Evolutionary conservation across 78 protist species (phyloP), one percentile per base, ranked within the genome.

Genomic region (Dictyostelium capitatum): DNA sequence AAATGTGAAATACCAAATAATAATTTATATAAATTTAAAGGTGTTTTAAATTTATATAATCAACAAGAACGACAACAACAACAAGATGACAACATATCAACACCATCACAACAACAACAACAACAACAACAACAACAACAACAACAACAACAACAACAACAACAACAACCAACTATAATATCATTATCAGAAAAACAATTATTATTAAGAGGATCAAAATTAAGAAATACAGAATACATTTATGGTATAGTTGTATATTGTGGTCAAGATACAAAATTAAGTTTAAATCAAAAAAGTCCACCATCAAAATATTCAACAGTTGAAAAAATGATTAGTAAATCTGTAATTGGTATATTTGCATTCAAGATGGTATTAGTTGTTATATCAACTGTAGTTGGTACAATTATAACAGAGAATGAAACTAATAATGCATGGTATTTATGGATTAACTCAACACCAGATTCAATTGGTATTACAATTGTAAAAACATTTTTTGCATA

Each of bases 221-320:
- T 91, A 28, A 57, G 83, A 56, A 91, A 91, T 48, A 81, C 95
- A n/a, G 64, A 59, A 17, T 91, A 8, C 32, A 32, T 79, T 14
- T 82, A 82, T 82, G 95, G 95, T 30, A 54, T 80, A 12, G 82
- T 91, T n/a, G 81, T 93, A 10, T 93, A 87, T 53, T 53, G 87
- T 50, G 96, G 96, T n/a, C 23, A 15, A 12, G 84, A 93, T 56
- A 85, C 92, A 6, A 30, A 83, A 48, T 62, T 56, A 17, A 37
- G 73, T 46, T 59, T 82, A n/a, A 90, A 65, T n/a, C 79, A 79
- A 47, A 90, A 56, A 67, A 65, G 50, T 17, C 79, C 81, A 41
- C 95, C 95, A 19, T 81, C 91, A 48, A 83, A 59, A 43, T 43
- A 32, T 41, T 82, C 95, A 70, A 54, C 19, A 41, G 28, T 37